Evolutionary conservation across 164 flowering plant genomes (phyloP).

Genomic region (Berberis vulgaris): DNA sequence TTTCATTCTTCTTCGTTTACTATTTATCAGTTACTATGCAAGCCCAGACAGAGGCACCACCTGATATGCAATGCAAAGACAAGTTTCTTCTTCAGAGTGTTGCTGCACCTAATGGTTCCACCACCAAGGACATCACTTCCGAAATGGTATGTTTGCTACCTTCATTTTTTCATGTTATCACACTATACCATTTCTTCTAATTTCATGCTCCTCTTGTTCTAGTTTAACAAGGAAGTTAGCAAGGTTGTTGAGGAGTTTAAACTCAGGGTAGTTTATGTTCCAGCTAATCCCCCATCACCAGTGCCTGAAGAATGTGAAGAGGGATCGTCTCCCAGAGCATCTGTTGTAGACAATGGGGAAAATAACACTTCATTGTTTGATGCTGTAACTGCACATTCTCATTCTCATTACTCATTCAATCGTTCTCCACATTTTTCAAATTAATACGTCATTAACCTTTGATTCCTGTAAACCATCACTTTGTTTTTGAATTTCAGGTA

Average conservation of each 20-base stretch:
- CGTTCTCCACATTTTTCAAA: too few species aligned
- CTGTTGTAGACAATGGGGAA: constrained; percentile 41
- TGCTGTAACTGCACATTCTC: constrained; percentile 29
- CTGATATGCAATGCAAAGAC: constrained; percentile 53
- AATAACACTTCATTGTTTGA: constrained; percentile 30
- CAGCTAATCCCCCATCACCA: constrained; percentile 89
- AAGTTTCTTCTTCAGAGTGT: constrained; percentile 79
- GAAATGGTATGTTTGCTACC: constrained; percentile 42
- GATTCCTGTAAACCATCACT: background rate
- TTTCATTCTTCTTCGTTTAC: too few species aligned
- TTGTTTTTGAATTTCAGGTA: background rate
- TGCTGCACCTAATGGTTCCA: constrained; percentile 32
- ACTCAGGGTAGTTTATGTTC: constrained; percentile 68
- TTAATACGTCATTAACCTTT: background rate
- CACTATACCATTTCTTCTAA: too few species aligned
- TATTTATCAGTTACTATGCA: constrained; percentile 67
- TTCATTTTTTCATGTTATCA: too few species aligned
- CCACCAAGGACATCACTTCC: constrained; percentile 44
- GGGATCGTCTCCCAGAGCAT: constrained; percentile 62
- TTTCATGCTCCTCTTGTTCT: background rate
- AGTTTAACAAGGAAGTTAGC: constrained; percentile 74
- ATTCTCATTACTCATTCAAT: too few species aligned
- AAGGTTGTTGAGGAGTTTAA: constrained; percentile 72
- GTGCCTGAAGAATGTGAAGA: constrained; percentile 92
- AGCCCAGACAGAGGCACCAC: constrained; percentile 48